phyloP scores from a whole-genome alignment of 176 grass and related monocot species.

The Hyparrhenia diplandra region DNA sequence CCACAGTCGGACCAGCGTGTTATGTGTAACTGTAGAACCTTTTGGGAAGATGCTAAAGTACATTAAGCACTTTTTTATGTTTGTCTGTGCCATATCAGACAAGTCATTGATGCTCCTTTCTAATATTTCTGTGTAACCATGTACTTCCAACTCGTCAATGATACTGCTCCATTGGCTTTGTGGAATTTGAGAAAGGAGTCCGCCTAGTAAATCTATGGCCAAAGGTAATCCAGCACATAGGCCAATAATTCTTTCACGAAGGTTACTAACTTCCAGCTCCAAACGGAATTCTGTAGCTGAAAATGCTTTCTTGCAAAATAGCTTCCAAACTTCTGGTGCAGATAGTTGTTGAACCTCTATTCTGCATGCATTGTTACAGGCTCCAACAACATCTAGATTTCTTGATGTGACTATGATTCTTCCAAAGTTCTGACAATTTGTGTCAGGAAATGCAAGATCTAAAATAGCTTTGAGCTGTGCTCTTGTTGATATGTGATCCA shows the following conservation, averaged over 20 bases:
- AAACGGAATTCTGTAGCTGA: not conserved
- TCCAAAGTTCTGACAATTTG: not conserved
- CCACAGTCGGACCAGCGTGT: not conserved
- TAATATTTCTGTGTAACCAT: not conserved
- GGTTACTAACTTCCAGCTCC: not conserved
- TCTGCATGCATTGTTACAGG: not conserved
- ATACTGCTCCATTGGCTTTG: not conserved
- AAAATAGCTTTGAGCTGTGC: not conserved
- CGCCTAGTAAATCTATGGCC: not conserved
- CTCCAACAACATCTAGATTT: not conserved
- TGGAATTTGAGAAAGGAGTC: not conserved
- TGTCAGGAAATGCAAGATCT: not conserved
- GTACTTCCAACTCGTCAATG: not conserved
- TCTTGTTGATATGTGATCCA: constrained; percentile 1
- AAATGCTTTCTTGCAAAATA: not conserved
- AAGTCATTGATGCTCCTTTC: constrained; percentile 1
- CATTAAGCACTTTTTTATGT: not conserved
- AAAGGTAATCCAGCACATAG: constrained; percentile 2
- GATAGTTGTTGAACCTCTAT: not conserved
- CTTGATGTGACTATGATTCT: constrained; percentile 2
- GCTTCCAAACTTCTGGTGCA: not conserved
- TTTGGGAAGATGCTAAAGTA: not conserved
- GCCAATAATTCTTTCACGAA: not conserved
- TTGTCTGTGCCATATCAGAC: not conserved
- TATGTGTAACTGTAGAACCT: not conserved